Base-by-base conservation (phyloP, 2,329 filamentous ascomycete genomes). In the Clarireedia sp. region DNA sequence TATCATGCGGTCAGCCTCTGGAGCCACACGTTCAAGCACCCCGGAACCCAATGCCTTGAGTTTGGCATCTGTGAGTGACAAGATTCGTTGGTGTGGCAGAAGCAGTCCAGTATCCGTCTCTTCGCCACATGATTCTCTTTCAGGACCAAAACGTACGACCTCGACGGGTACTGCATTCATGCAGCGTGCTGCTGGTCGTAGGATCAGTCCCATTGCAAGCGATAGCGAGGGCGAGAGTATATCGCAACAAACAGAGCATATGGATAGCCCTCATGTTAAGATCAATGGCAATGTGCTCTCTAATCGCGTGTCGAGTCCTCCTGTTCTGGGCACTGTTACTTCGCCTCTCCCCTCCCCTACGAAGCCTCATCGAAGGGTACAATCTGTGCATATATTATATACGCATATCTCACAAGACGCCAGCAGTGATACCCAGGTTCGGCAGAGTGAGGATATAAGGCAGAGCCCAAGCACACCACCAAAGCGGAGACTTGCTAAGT, bases 121-220 rank as follows among this genome's bases (percentile, higher is more conserved):
- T 55, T 55, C 45, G 8, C 23, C 40, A 16, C 59, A 58, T 5
- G 65, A 66, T 19, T 44, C n/a, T 10, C 21, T 53, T n/a, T 12
- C 38, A 17, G 50, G 51, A 7, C 73, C 74, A 23, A 71, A 70
- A 33, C 70, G 75, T 23, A 38, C 75, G 2, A 72, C 74, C 3
- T 78, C 75, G 43, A 74, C 73, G 0, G 76, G 77, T 0, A 72
- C 73, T 1, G 73, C 74, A 4, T 78, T 74, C 51, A 72, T 78
- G 67, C 72, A 75, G 55, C 62, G 64, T 23, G 62, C 60, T 38
- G 58, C 63, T 37, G 63, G 63, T 21, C 63, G 66, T 17, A 62
- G 59, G 51, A 57, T 55, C 12, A 64, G 59, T 40, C 64, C 60
- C 10, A 58, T 63, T 33, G 48, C 57, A 6, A 67, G 64, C 51